Base-by-base conservation (phyloP, 1,284 basidiomycete genomes). In the Lentinula novae-zelandiae region DNA sequence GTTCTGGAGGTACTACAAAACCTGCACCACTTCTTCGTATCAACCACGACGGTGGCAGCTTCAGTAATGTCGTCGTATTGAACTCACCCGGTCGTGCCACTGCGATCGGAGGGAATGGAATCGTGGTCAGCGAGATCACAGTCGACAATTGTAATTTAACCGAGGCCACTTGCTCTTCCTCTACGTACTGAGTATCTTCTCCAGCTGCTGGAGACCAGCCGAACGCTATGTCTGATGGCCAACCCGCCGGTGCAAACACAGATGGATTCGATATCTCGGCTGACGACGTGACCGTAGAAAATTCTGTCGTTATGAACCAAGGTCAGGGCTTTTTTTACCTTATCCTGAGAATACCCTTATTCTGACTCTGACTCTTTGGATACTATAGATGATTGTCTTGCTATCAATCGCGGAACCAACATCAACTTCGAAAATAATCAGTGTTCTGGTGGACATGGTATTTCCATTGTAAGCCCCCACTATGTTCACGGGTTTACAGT, bases 361-460 rank as follows among this genome's bases (percentile, higher is more conserved):
- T 5, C 17, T 20, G 20, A 46, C 9, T 5, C 17, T 20, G 20
- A 46, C 17, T 20, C 0, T 22, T 12, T 20, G 44, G 44, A 20
- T 12, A 38, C 10, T 12, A 46, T 46, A 46, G 85, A 88, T 62
- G 85, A 88, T 66, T 87, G 86, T 63, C 69, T 87, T 39, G 83
- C 86, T 8, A 82, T 87, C 67, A 86, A 84, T 69, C 71, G 70
- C 49, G 86, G 85, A 7, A 72, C 73, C 38, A 83, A 82, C 68
- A 82, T 88, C 62, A 66, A 78, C 52, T 83, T 87, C 69, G 72
- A 76, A 57, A 69, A 79, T 31, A 85, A 83, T 67, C 77, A 74
- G 20, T 88, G 86, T 69, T 72, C 73, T 1, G 75, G 76, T 12
- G 84, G 86, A 3, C 86, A 88, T 61, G 85, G 86, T 38, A 80